These are phyloP conservation scores for Debaryomyces prosopidis DNA, from an alignment of 805 yeast species.

Conservation along the genomic window DNA sequence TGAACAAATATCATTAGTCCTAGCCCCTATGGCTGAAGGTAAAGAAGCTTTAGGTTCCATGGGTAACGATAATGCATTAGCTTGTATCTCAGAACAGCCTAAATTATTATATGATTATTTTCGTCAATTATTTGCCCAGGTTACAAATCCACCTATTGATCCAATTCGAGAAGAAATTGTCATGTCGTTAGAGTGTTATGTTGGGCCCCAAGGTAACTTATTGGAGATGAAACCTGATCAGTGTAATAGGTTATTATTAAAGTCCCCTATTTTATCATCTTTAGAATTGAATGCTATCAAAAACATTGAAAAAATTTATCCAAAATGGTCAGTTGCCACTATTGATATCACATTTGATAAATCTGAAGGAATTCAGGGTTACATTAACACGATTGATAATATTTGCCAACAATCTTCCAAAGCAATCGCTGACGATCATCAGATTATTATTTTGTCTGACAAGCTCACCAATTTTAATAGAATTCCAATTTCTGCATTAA, in stretches of 20 bases:
- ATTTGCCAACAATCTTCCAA: conserved; percentile 84
- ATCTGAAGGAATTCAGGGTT: conserved; percentile 82
- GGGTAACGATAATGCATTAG: conserved; percentile 97
- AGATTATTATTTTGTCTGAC: conserved; percentile 78
- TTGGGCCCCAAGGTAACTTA: conserved; percentile 97
- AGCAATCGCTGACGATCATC: conserved; percentile 74
- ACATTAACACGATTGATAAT: conserved; percentile 79
- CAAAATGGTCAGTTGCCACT: conserved; percentile 78
- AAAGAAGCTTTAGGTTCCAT: conserved; percentile 96
- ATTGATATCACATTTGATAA: conserved; percentile 90
- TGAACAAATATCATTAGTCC: conserved; percentile 79
- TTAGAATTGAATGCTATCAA: conserved; percentile 74
- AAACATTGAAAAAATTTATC: conserved; percentile 71
- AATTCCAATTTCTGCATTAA: conserved; percentile 80
- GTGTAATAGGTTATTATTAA: conserved; percentile 82
- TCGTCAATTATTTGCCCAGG: conserved; percentile 96
- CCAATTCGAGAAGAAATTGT: conserved; percentile 96
- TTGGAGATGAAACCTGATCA: conserved; percentile 90
- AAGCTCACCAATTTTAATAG: conserved; percentile 57
- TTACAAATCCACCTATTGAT: conserved; percentile 97
- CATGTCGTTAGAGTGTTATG: conserved; percentile 94
- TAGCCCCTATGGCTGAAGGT: conserved; percentile 95
- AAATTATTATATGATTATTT: conserved; percentile 88
- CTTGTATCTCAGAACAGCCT: conserved; percentile 93
- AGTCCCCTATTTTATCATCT: conserved; percentile 78